Percentiles rank a stretch among this genome's conserved stretches.
Conservation (phyloP, 2,329 filamentous ascomycete genomes). For the Hansfordia pulvinata region DNA sequence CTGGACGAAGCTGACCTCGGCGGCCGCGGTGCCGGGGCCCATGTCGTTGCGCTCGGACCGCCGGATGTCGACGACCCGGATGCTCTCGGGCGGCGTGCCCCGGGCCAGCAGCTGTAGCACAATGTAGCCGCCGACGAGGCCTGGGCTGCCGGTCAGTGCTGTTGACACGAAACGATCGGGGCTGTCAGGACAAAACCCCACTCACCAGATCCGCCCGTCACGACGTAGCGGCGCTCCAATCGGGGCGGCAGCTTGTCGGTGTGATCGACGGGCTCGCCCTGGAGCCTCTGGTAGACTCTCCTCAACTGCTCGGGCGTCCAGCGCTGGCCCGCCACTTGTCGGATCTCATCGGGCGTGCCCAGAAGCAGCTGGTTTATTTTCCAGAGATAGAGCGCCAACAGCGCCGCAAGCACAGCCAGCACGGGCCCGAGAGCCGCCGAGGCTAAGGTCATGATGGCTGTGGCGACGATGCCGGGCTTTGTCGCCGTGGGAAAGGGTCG, state of each 20-base stretch:
- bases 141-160: conserved; percentile 13
- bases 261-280: conserved; percentile 23
- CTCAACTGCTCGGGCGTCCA: conserved; percentile 23
- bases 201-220: conserved; percentile 32
- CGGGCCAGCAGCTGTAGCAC: conserved; percentile 37
- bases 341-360: conserved; percentile 20
- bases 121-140: conserved; percentile 40
- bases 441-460: no score
- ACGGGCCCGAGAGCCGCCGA: no score
- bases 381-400: conserved; percentile 19
- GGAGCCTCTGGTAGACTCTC: conserved; percentile 19
- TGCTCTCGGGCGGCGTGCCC: conserved; percentile 32
- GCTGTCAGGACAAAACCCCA: conserved; percentile 1
- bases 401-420: conserved; percentile 2
- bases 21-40: conserved; percentile 15
- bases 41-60: conserved; percentile 28
- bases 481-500: no score
- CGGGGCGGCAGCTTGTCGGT: conserved; percentile 22
- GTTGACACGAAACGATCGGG: not conserved
- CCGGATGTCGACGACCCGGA: conserved; percentile 39
- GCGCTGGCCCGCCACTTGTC: conserved; percentile 14
- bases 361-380: conserved; percentile 22
- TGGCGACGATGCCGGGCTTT: no score
- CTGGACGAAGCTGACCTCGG: conserved; percentile 25
- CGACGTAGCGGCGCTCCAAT: conserved; percentile 26